These are phyloP conservation scores for Hansenula sp. DNA, from an alignment of 1,139 yeast genomes.

Conservation along the genomic window DNA sequence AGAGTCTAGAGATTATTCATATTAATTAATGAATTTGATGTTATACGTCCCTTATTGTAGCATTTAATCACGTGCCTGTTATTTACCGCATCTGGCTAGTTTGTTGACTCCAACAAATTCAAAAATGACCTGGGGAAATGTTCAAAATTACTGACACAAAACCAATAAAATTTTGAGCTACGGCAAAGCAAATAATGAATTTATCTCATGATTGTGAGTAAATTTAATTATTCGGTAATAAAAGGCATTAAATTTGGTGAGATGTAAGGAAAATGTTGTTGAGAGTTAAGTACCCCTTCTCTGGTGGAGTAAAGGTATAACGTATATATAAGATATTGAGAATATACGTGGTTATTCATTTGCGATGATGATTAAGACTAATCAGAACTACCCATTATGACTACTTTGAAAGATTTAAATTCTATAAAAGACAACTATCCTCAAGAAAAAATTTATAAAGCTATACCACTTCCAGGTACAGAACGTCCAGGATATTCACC, in stretches of 20 bases:
- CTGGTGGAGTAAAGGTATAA: neutral
- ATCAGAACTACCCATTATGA: neutral
- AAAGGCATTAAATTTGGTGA: neutral
- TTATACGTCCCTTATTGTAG: too few species aligned
- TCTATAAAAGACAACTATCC: slow-evolving; percentile 27
- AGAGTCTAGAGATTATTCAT: too few species aligned
- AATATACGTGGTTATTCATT: too few species aligned
- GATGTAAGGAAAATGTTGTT: neutral
- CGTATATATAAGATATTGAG: neutral
- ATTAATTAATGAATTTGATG: too few species aligned
- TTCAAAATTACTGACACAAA: too few species aligned
- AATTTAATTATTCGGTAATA: neutral
- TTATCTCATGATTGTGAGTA: too few species aligned
- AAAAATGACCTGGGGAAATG: too few species aligned
- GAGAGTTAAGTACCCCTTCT: neutral
- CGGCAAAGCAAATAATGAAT: too few species aligned
- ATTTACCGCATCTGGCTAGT: too few species aligned
- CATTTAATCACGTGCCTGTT: too few species aligned
- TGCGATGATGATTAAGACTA: neutral
- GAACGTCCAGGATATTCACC: slow-evolving; percentile 13
- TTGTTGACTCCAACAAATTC: too few species aligned
- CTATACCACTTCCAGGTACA: slow-evolving; percentile 43
- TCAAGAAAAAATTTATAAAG: slow-evolving; percentile 40
- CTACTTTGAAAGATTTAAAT: slow-evolving; percentile 9
- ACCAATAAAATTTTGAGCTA: too few species aligned